Percentiles rank a stretch among this genome's conserved stretches.
Evolutionary conservation across 2,329 filamentous ascomycete species (phyloP).

Genomic region (Fusarium oligoseptatum): DNA sequence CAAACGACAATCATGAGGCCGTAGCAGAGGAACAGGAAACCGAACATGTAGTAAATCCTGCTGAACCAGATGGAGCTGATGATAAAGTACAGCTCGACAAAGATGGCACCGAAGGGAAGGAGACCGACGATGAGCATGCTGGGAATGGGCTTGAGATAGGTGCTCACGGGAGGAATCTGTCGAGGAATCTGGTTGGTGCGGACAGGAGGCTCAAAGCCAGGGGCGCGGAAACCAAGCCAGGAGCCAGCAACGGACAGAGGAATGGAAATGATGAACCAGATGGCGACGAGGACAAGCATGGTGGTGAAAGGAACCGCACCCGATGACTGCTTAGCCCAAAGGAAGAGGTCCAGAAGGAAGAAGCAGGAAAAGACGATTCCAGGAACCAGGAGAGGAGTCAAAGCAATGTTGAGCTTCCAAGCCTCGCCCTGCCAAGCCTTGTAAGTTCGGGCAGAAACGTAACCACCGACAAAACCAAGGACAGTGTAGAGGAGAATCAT

Average conservation of each 20-base stretch:
- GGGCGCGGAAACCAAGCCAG: conserved; percentile 90
- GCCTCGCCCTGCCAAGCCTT: conserved; percentile 92
- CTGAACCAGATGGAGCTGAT: conserved; percentile 99
- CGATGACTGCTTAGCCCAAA: conserved; percentile 93
- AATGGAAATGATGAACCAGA: conserved; percentile 98
- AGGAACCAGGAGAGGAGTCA: conserved; percentile 89
- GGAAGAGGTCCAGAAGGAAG: conserved; percentile 95
- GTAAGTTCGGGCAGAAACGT: conserved; percentile 90
- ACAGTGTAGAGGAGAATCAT: conserved; percentile 94
- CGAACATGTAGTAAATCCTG: conserved; percentile 99
- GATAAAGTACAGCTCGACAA: conserved; percentile 99
- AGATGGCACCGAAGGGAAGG: conserved; percentile 95
- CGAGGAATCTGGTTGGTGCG: conserved; percentile 98
- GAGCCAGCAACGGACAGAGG: conserved; percentile 91
- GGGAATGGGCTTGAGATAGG: conserved; percentile 87
- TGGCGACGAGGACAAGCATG: conserved; percentile 92
- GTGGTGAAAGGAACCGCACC: conserved; percentile 96
- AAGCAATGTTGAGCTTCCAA: conserved; percentile 93
- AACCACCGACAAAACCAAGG: conserved; percentile 92
- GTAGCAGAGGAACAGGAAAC: conserved; percentile 98
- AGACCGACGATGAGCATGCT: conserved; percentile 94
- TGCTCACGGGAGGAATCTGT: conserved; percentile 88
- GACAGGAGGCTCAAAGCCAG: conserved; percentile 81
- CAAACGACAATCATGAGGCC: conserved; percentile 97
- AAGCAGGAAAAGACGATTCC: conserved; percentile 88